Evolutionary conservation across 176 grass and related monocot species (phyloP).

Genomic region (Hyparrhenia diplandra): DNA sequence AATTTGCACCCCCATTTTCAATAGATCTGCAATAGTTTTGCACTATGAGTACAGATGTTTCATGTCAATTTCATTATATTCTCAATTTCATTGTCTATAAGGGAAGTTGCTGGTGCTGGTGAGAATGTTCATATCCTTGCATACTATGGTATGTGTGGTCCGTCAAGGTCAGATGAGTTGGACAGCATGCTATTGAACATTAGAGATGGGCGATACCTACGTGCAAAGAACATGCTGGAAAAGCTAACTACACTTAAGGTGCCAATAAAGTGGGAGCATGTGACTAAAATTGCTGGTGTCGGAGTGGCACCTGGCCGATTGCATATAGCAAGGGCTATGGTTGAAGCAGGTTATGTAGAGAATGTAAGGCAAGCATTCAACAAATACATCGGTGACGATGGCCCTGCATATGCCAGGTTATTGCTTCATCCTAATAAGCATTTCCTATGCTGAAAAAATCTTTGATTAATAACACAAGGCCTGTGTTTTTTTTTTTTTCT

Average conservation of each 20-base stretch:
- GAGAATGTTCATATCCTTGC: slow-evolving; percentile 92
- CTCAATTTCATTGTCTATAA: slow-evolving; percentile 35
- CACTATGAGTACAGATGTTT: not conserved
- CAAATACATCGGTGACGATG: slow-evolving; percentile 78
- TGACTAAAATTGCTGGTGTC: slow-evolving; percentile 81
- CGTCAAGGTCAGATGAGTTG: slow-evolving; percentile 61
- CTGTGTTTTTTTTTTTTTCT: slow-evolving; percentile 21
- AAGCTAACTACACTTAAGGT: slow-evolving; percentile 75
- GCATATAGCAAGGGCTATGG: slow-evolving; percentile 85
- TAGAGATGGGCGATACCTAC: slow-evolving; percentile 67
- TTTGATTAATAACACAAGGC: slow-evolving; percentile 2
- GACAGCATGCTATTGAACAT: slow-evolving; percentile 74
- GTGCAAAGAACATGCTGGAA: slow-evolving; percentile 78
- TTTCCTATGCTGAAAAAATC: slow-evolving; percentile 9
- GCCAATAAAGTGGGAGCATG: slow-evolving; percentile 67
- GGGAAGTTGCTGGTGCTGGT: slow-evolving; percentile 52
- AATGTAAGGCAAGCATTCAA: slow-evolving; percentile 88
- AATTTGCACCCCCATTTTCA: not conserved
- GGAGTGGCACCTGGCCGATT: slow-evolving; percentile 84
- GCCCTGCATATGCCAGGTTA: slow-evolving; percentile 88
- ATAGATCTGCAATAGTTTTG: not conserved
- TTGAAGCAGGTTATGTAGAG: slow-evolving; percentile 75
- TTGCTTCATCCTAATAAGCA: not conserved
- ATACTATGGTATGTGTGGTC: slow-evolving; percentile 92
- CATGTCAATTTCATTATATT: not conserved